phyloP scores from a whole-genome alignment of 805 yeast species.

The Kluyveromyces siamensis region DNA sequence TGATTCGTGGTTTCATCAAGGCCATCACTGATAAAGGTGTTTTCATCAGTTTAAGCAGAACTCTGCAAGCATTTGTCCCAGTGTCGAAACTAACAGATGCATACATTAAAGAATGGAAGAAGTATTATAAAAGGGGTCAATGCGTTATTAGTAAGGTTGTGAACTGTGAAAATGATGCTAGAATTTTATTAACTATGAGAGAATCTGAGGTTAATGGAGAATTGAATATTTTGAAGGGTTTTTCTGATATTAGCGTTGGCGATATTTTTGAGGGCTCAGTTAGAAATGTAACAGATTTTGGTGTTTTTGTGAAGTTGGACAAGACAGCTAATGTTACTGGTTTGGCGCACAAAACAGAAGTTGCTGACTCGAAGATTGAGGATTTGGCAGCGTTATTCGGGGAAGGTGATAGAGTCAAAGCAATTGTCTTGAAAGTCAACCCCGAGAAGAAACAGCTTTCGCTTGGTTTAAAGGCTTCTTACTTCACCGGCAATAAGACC shows the following conservation, averaged over 20 bases:
- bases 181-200: slow-evolving; percentile 70
- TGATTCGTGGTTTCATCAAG: slow-evolving; percentile 75
- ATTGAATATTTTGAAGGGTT: slow-evolving; percentile 44
- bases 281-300: slow-evolving; percentile 72
- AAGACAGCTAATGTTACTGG: slow-evolving; percentile 73
- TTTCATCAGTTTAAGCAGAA: slow-evolving; percentile 65
- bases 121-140: slow-evolving; percentile 60
- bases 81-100: slow-evolving; percentile 76
- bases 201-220: slow-evolving; percentile 74
- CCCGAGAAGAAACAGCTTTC: slow-evolving; percentile 63
- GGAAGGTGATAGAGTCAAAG: slow-evolving; percentile 87
- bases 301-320: slow-evolving; percentile 79
- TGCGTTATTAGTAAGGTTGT: slow-evolving; percentile 66
- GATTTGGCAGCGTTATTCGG: slow-evolving; percentile 62
- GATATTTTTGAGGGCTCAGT: slow-evolving; percentile 72
- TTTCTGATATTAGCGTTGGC: slow-evolving; percentile 61
- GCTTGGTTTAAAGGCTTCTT: slow-evolving; percentile 91
- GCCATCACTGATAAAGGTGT: slow-evolving; percentile 68
- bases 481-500: slow-evolving; percentile 38
- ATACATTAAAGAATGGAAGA: slow-evolving; percentile 82
- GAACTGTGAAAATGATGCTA: slow-evolving; percentile 49
- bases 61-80: slow-evolving; percentile 69
- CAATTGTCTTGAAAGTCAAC: slow-evolving; percentile 60
- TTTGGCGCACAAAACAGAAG: slow-evolving; percentile 76
- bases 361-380: slow-evolving; percentile 57